Evolutionary conservation across 2,329 filamentous ascomycete genomes (phyloP).

Genomic region (Didymella pinodella): DNA sequence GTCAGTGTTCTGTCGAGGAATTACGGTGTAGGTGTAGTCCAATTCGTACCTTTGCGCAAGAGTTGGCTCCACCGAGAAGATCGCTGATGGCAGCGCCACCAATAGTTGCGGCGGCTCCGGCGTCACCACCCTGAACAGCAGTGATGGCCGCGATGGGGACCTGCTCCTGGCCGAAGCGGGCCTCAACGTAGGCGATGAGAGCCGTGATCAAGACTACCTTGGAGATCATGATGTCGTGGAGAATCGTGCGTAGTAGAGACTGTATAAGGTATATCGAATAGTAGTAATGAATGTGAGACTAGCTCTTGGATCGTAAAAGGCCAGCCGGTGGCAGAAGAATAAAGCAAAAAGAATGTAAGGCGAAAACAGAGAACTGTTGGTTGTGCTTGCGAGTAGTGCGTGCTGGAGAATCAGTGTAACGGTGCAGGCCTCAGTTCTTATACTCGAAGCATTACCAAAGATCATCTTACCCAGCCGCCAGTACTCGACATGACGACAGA

Average conservation of each 20-base stretch:
- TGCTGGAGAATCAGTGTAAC: slow-evolving; percentile 33
- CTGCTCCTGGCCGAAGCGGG: slow-evolving; percentile 70
- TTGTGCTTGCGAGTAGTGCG: slow-evolving; percentile 38
- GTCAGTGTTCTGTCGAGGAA: slow-evolving; percentile 25
- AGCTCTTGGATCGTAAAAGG: slow-evolving; percentile 42
- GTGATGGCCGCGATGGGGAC: slow-evolving; percentile 63
- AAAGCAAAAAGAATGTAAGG: slow-evolving; percentile 34
- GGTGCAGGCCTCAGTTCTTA: slow-evolving; percentile 32
- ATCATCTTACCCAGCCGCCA: slow-evolving; percentile 24
- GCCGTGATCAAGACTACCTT: slow-evolving; percentile 43
- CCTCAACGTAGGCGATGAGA: slow-evolving; percentile 48
- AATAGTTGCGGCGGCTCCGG: slow-evolving; percentile 70
- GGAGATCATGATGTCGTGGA: slow-evolving; percentile 44
- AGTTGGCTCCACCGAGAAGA: slow-evolving; percentile 70
- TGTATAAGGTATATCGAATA: slow-evolving; percentile 19
- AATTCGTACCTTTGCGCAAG: slow-evolving; percentile 68
- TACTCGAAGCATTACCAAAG: slow-evolving; percentile 30
- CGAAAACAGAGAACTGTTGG: slow-evolving; percentile 36
- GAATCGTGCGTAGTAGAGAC: slow-evolving; percentile 27
- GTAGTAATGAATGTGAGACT: slow-evolving; percentile 41
- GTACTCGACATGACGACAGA: slow-evolving; percentile 26
- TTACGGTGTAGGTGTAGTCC: too few species aligned
- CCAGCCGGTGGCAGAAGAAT: slow-evolving; percentile 43
- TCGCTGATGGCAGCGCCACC: slow-evolving; percentile 68
- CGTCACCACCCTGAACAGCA: slow-evolving; percentile 61